phyloP scores from a whole-genome alignment of 352 stramenopile genomes.

The Phytophthora cactorum region DNA sequence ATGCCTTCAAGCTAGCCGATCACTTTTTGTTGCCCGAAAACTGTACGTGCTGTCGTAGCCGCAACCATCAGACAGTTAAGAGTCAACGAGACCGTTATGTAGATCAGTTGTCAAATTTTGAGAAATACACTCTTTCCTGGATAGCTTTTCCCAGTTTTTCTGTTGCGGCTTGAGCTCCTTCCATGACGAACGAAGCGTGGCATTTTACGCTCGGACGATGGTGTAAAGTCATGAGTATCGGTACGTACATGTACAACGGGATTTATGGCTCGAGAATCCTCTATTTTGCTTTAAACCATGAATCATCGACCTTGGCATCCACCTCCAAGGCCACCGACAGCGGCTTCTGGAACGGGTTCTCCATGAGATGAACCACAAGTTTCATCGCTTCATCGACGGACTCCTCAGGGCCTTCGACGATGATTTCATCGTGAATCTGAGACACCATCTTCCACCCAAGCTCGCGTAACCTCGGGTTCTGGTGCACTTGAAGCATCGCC shows the following conservation, averaged over 20 bases:
- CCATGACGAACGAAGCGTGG: not conserved
- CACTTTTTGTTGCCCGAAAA: not conserved
- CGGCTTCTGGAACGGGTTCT: conserved; percentile 95
- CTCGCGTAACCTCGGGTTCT: conserved; percentile 90
- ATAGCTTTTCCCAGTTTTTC: not conserved
- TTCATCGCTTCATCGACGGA: conserved; percentile 92
- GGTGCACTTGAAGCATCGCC: conserved; percentile 98
- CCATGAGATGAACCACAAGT: conserved; percentile 95
- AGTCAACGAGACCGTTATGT: conserved; percentile 1
- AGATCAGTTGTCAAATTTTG: not conserved
- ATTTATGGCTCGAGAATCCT: not conserved
- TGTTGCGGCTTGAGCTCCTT: not conserved
- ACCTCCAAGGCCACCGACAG: conserved; percentile 92
- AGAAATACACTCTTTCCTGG: not conserved
- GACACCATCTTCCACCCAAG: conserved; percentile 98
- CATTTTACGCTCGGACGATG: not conserved
- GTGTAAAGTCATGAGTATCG: too few relatives aligned
- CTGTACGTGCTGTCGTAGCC: too few relatives aligned
- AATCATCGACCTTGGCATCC: conserved; percentile 95
- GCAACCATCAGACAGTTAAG: not conserved
- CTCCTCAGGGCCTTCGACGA: conserved; percentile 98
- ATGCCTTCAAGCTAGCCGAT: too few relatives aligned
- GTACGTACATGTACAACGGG: too few relatives aligned
- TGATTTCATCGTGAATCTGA: conserved; percentile 99
- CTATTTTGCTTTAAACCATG: conserved; percentile 99